Evolutionary conservation across 2,329 filamentous ascomycete species (phyloP), one percentile per base, ranked within the genome.

Genomic region (Nothomitra cinnamomea): DNA sequence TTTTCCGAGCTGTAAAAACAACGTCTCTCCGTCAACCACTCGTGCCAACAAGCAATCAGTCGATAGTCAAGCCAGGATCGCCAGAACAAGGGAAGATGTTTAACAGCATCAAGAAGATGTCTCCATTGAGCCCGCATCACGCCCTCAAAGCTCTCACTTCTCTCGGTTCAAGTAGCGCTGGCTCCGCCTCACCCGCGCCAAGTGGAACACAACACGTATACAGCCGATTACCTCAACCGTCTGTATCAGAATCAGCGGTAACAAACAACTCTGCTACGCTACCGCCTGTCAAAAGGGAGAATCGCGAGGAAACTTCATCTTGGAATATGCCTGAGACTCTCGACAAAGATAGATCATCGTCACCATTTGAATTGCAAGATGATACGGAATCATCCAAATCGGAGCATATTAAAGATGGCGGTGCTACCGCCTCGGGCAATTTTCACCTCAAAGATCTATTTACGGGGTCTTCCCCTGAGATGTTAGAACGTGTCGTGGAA

Each of bases 401-500:
- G 10, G 43, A 13, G 13, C 25, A 17, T 3, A 15, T 28, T 10
- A 48, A 28, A 17, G 22, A 13, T 25, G 43, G 25, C 22, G 43
- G 25, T 25, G 7, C 13, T 5, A 21, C 19, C 28, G 19, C n/a
- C 6, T 48, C 43, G 4, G 43, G 43, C 5, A 41, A 35, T 21
- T 56, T 53, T 43, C 55, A 51, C 53, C 60, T 72, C 17, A 61
- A 64, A 41, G 55, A 61, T 25, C 58, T 72, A 13, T 61, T 67
- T 2, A 59, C 61, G 2, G 61, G 66, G 12, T 56, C 61, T 2
- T 55, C 61, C 1, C 61, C 65, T 0, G 60, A 65, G 25, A 59
- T 66, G 12, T 61, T 72, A 1, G 70, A 72, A 55, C 61, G 64
- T 10, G 66, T 65, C 15, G 68, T 72, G 2, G 55, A 63, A 40